Conservation (phyloP, 805 yeast genomes). For the Hanseniaspora mollemarum region DNA sequence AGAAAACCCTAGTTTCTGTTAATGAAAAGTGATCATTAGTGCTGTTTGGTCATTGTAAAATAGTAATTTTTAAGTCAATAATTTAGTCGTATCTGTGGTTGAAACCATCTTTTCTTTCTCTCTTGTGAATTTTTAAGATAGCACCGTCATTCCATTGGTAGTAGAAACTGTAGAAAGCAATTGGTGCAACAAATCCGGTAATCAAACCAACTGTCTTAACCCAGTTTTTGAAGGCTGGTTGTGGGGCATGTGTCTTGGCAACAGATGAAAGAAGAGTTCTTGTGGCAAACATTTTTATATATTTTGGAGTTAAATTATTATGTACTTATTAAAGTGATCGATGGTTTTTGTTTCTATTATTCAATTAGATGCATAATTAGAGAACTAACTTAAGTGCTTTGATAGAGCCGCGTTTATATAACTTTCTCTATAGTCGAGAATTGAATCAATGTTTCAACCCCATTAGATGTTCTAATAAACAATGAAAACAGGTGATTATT, state of each 20-base stretch:
- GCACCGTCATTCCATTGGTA: slow-evolving; percentile 12
- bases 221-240: neutral
- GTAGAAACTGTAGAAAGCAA: slow-evolving; percentile 11
- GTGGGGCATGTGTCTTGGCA: neutral
- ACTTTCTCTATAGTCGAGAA: neutral
- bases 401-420: too few relatives aligned
- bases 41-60: too few relatives aligned
- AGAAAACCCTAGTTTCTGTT: neutral
- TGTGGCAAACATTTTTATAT: slow-evolving; percentile 7
- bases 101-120: slow-evolving; percentile 13
- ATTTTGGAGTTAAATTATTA: neutral
- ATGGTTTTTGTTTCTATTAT: slow-evolving; percentile 3
- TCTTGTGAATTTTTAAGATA: slow-evolving; percentile 10
- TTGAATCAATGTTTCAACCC: neutral
- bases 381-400: too few relatives aligned
- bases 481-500: slow-evolving; percentile 9
- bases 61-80: neutral
- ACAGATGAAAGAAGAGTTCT: slow-evolving; percentile 5
- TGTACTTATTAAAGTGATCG: neutral
- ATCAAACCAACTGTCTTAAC: slow-evolving; percentile 9
- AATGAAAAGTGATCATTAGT: neutral
- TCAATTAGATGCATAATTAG: neutral
- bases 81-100: slow-evolving; percentile 12
- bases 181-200: slow-evolving; percentile 8
- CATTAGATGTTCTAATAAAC: too few relatives aligned